These are phyloP conservation scores for Nakazawaea ernobii DNA, from an alignment of 805 yeast species.

Conservation along the genomic window DNA sequence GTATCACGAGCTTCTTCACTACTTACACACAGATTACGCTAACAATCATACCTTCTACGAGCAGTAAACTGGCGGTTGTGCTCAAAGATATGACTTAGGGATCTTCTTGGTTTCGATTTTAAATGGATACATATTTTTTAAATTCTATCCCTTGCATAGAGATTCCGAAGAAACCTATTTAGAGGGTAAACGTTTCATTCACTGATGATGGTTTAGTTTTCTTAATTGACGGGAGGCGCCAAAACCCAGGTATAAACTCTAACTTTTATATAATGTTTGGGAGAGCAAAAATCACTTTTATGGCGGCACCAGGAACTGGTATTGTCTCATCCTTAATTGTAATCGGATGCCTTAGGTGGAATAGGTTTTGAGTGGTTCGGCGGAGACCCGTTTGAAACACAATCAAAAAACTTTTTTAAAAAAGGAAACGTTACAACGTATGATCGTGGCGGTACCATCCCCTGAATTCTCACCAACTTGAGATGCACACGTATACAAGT, in stretches of 20 bases:
- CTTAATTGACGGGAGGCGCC: constrained; percentile 55
- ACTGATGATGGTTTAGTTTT: constrained; percentile 55
- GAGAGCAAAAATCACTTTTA: constrained; percentile 61
- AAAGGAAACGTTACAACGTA: constrained; percentile 75
- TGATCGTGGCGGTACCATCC: constrained; percentile 70
- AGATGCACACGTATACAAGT: constrained; percentile 77
- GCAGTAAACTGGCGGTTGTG: too few species aligned
- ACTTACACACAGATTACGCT: too few species aligned
- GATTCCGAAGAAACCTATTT: too few species aligned
- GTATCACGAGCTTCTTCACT: too few species aligned
- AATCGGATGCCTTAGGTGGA: constrained; percentile 83
- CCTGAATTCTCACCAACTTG: constrained; percentile 46
- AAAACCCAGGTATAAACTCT: constrained; percentile 75
- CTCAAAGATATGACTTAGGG: too few species aligned
- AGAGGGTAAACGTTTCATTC: constrained; percentile 38
- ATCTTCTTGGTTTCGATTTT: too few species aligned
- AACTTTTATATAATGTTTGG: constrained; percentile 89
- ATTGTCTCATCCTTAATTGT: constrained; percentile 77
- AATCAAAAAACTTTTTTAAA: constrained; percentile 73
- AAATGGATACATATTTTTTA: too few species aligned
- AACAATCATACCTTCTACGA: too few species aligned
- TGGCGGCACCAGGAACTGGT: constrained; percentile 79
- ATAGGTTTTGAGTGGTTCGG: constrained; percentile 88
- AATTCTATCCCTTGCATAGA: too few species aligned
- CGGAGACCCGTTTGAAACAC: constrained; percentile 67